Base-by-base conservation (phyloP, 192 early-diverging fungal genomes). In the Glomus cerebriforme region DNA sequence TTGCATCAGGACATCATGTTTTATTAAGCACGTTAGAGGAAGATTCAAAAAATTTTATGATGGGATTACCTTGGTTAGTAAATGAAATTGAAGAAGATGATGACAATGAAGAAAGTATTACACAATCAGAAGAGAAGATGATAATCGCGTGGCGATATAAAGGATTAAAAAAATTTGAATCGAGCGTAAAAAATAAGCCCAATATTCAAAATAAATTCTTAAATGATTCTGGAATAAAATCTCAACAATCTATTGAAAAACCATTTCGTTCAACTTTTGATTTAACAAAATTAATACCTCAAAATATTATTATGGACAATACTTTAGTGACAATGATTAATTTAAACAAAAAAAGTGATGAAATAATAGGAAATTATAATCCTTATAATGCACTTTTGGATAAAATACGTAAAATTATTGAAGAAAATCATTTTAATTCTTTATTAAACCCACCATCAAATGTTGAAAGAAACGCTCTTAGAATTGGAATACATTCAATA, bases 71-170 rank as follows among this genome's bases (percentile, higher is more conserved):
- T 87, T 88, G 88, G 70, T 72, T 92, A 26, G 89, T 88, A 1
- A 87, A 88, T 8, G 84, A 88, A 5, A 81, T 83, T 39, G 87
- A 87, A 60, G 87, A 88, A 7, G 82, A 79, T 12, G 83, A 85
- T 29, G 85, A 84, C 22, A 83, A 83, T 0, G 75, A 86, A 22
- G 85, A 88, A 26, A 78, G 74, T 35, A 83, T 59, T 65, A 35
- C 79, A 60, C n/a, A 79, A 62, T 85, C 84, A 19, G 84, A 83
- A n/a, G 93, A 94, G 70, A 82, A 86, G 1, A 89, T 99, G 90
- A 90, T 87, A 67, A 98, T 99, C 72, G 97, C 97, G 1, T 99
- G 97, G 97, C 84, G 97, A 66, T 99, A 99, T 86, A 88, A 96
- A 80, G 87, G 89, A 49, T 70, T 97, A 76, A 95, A 95, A 54